These are phyloP conservation scores for Sphaerulina musiva DNA, from an alignment of 2,329 filamentous ascomycete species.

Conservation along the genomic window DNA sequence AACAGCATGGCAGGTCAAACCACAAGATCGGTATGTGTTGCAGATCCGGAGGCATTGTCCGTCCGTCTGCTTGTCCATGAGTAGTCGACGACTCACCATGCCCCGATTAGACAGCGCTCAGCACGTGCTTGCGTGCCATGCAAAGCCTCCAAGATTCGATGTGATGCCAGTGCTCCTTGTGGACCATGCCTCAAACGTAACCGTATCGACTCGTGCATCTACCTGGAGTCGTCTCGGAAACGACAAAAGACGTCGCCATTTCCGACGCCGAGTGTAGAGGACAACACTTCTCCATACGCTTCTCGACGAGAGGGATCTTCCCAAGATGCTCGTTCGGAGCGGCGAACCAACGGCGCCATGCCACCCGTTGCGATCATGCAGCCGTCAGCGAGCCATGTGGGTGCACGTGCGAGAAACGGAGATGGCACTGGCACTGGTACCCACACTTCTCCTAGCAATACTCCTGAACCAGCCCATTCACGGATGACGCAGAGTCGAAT, in stretches of 20 bases:
- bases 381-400: background rate
- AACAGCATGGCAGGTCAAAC: conserved; percentile 12
- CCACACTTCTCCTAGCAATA: conserved; percentile 13
- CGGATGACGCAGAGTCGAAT: conserved; percentile 35
- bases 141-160: conserved; percentile 24
- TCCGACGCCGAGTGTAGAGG: conserved; percentile 18
- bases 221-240: conserved; percentile 20
- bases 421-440: conserved; percentile 5
- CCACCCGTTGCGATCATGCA: conserved; percentile 3
- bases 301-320: conserved; percentile 1
- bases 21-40: conserved; percentile 11
- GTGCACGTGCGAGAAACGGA: conserved; percentile 2
- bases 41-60: background rate
- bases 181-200: conserved; percentile 19
- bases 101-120: conserved; percentile 14
- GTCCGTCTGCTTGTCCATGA: background rate
- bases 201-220: conserved; percentile 18
- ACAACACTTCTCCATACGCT: conserved; percentile 16
- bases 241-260: conserved; percentile 19
- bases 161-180: conserved; percentile 21
- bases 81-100: background rate
- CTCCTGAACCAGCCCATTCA: conserved; percentile 17
- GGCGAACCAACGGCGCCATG: background rate
- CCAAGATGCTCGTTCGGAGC: background rate
- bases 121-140: conserved; percentile 20